phyloP scores from a whole-genome alignment of 306 rosid species.

The apple (Malus domestica) region DNA sequence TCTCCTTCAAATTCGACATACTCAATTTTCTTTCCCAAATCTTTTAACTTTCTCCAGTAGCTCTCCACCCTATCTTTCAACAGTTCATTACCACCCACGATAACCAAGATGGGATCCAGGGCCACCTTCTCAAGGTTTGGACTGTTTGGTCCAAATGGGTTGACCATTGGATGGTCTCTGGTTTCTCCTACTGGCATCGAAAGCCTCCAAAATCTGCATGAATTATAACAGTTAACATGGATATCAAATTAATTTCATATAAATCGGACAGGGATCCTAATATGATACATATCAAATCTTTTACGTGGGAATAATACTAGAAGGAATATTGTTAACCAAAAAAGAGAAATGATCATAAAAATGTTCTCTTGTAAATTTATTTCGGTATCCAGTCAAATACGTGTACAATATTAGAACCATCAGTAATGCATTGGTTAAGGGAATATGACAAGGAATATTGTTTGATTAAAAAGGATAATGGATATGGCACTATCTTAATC shows the following conservation, averaged over 20 bases:
- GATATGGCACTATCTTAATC: neutral
- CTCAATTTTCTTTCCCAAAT: slow-evolving; percentile 47
- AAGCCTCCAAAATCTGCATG: slow-evolving; percentile 84
- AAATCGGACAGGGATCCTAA: neutral
- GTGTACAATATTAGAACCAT: neutral
- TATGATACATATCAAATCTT: neutral
- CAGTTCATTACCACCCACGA: slow-evolving; percentile 67
- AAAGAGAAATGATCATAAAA: too few species aligned
- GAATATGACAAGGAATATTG: neutral
- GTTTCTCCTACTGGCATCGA: slow-evolving; percentile 59
- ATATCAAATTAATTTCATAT: neutral
- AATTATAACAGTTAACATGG: neutral
- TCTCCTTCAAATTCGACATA: slow-evolving; percentile 66
- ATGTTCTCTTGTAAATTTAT: neutral
- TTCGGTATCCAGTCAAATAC: neutral
- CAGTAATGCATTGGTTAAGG: neutral
- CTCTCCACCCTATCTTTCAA: slow-evolving; percentile 66
- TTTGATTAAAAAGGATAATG: neutral
- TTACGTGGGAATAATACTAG: neutral
- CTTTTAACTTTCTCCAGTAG: slow-evolving; percentile 46
- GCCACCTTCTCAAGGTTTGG: slow-evolving; percentile 33
- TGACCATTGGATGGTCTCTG: slow-evolving; percentile 77
- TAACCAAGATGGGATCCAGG: slow-evolving; percentile 59
- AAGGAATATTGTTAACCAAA: neutral
- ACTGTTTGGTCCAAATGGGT: slow-evolving; percentile 66